Evolutionary conservation across 139 green algal species (phyloP), one percentile per base, ranked within the genome.

Genomic region (Haematococcus sp.): DNA sequence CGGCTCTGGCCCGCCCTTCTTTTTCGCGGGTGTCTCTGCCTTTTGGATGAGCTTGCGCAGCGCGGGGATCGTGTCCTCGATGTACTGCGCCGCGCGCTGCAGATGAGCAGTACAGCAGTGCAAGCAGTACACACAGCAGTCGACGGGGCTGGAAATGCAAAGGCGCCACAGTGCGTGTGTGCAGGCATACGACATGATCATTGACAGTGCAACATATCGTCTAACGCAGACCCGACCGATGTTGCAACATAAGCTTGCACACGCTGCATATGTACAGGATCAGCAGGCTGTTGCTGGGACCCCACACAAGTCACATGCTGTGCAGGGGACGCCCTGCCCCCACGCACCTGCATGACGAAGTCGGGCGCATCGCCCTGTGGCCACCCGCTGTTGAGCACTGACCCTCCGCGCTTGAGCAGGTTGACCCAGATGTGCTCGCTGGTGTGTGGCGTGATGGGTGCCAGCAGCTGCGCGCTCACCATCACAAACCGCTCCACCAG

Each of bases 401-500:
- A 75, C 15, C 85, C 73, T 84, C 93, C 17, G 93, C 64, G 51
- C n/a, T 31, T 73, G 16, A 86, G 65, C 4, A 89, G 73, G 31
- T 81, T 76, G 66, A 73, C 73, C 94, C 95, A 99, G 5, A 98
- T 76, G 84, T 99, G 93, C 71, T 99, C 96, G 43, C 78, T 85
- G 28, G 86, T 94, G 87, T 99, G 96, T 13, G 96, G 96, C 13
- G 80, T 90, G 80, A 99, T 94, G 71, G 96, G 96, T 27, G 86
- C 83, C 68, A 98, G 72, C 68, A 98, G 71, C 60, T 88, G 84
- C 5, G 90, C 71, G n/a, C 71, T 79, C n/a, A 92, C 81, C 81
- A 90, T 59, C 33, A 59, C 31, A 11, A 68, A 98, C 3, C 83
- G 80, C 64, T 83, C 43, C 17, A 94, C 65, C 20, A 98, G 84